Evolutionary conservation across 164 flowering plant genomes (phyloP), one percentile per base, ranked within the genome.

Genomic region (Chimonanthus salicifolius): DNA sequence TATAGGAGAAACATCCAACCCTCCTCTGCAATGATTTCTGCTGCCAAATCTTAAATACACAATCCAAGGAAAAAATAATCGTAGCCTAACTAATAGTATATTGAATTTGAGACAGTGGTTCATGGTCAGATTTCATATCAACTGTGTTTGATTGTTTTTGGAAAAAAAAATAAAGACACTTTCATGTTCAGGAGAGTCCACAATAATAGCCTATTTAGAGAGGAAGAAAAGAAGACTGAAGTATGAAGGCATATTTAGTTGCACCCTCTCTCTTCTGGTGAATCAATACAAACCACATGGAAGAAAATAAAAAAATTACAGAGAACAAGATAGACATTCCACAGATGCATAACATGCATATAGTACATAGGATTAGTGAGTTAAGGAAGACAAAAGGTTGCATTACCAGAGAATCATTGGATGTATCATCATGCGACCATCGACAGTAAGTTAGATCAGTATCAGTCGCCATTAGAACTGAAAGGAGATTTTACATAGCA

Each of bases 391-490:
- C 60, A 54, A 47, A 54, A 47, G 15, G 44, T 7, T n/a, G 47
- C 21, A 60, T 4, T 3, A 75, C 77, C 69, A 44, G 69, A 54
- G 64, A 62, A 72, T 68, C 62, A 15, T 43, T 71, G 4, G 78
- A 18, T 16, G 68, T 20, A 68, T 72, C 50, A 4, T 76, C 75
- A n/a, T 47, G 72, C 16, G 78, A 50, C 78, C 78, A 76, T 7
- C 72, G 75, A n/a, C 72, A 60, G 72, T 76, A 72, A 72, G 75
- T 49, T 62, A 62, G 66, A 68, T 49, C 78, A 67, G 62, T 72
- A 15, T 76, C 78, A 68, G 72, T 72, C 18, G 78, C 75, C 78
- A 76, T 76, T 49, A 2, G 15, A 13, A 65, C 16, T 65, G n/a
- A 3, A 18, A 62, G 65, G 8, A 65, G 33, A 9, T 7, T 16